phyloP scores from a whole-genome alignment of 1,284 basidiomycete genomes.

The Cryptococcus hybrid region DNA sequence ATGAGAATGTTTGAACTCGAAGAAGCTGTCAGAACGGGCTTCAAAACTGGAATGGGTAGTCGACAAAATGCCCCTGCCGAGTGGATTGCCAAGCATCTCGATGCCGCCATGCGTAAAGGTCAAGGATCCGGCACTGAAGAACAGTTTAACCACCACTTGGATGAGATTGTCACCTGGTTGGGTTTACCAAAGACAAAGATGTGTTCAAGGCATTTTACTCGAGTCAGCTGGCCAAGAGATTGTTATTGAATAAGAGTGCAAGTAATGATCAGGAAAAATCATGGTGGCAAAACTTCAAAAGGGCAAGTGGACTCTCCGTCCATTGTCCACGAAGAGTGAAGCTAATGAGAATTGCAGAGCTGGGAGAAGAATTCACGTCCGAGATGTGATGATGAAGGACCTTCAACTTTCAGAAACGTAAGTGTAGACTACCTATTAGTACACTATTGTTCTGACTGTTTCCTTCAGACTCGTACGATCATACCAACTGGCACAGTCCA shows the following conservation, averaged over 20 bases:
- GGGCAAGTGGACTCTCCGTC: slow-evolving; percentile 55
- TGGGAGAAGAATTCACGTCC: slow-evolving; percentile 52
- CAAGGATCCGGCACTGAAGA: slow-evolving; percentile 69
- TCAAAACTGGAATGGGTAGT: slow-evolving; percentile 73
- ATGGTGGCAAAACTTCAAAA: slow-evolving; percentile 88
- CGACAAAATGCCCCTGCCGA: slow-evolving; percentile 87
- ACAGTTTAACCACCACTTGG: slow-evolving; percentile 67
- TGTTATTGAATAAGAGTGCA: slow-evolving; percentile 82
- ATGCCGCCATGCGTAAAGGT: slow-evolving; percentile 79
- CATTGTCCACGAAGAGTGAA: not conserved
- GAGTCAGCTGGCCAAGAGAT: slow-evolving; percentile 79
- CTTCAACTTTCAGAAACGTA: slow-evolving; percentile 48
- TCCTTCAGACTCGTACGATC: slow-evolving; percentile 50
- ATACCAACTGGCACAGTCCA: slow-evolving; percentile 50
- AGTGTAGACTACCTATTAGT: slow-evolving; percentile 6
- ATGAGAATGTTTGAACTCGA: slow-evolving; percentile 27
- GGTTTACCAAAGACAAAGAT: slow-evolving; percentile 82
- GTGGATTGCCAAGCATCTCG: slow-evolving; percentile 89
- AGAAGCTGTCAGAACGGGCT: slow-evolving; percentile 62
- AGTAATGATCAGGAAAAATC: slow-evolving; percentile 85
- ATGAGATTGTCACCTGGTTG: slow-evolving; percentile 79
- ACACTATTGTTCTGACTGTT: not conserved
- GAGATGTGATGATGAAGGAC: slow-evolving; percentile 53
- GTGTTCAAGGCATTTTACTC: slow-evolving; percentile 96
- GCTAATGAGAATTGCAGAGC: slow-evolving; percentile 24